phyloP scores from a whole-genome alignment of 345 rosid genomes.

The Abelmoschus esculentus region DNA sequence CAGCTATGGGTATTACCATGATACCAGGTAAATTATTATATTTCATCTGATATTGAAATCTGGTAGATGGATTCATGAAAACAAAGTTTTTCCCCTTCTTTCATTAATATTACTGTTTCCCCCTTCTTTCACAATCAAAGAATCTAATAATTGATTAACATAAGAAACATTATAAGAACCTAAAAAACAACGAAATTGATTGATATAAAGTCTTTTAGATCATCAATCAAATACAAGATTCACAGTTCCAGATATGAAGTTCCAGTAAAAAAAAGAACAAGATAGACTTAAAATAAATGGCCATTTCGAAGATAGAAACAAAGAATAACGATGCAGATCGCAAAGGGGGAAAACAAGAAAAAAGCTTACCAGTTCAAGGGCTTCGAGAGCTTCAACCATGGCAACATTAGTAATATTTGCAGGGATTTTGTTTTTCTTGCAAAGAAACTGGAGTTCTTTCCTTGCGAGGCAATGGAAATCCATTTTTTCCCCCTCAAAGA shows the following conservation, averaged over 20 bases:
- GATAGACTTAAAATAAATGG: background rate
- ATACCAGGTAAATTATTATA: too few relatives aligned
- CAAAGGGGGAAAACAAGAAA: background rate
- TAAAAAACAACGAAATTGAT: too few relatives aligned
- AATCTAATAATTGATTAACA: background rate
- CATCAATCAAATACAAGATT: background rate
- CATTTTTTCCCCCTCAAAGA: constrained; percentile 28
- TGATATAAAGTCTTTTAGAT: too few relatives aligned
- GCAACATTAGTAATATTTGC: constrained; percentile 83
- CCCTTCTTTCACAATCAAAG: too few relatives aligned
- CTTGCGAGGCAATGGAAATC: constrained; percentile 69
- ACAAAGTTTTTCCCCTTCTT: too few relatives aligned
- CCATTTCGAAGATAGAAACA: background rate
- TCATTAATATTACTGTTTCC: too few relatives aligned
- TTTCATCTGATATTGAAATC: too few relatives aligned
- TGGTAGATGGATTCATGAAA: too few relatives aligned
- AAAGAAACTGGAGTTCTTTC: constrained; percentile 86
- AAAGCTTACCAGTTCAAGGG: constrained; percentile 49
- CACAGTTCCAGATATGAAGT: too few relatives aligned
- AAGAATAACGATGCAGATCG: background rate
- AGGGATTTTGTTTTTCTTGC: constrained; percentile 89
- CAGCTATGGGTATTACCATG: too few relatives aligned
- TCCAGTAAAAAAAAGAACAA: too few relatives aligned
- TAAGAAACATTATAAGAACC: too few relatives aligned
- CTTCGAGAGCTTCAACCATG: constrained; percentile 80